Percentiles rank a stretch among this genome's conserved stretches.
These are phyloP conservation scores for Anthracocystis setariae DNA, from an alignment of 1,284 basidiomycete genomes.

Conservation along the genomic window DNA sequence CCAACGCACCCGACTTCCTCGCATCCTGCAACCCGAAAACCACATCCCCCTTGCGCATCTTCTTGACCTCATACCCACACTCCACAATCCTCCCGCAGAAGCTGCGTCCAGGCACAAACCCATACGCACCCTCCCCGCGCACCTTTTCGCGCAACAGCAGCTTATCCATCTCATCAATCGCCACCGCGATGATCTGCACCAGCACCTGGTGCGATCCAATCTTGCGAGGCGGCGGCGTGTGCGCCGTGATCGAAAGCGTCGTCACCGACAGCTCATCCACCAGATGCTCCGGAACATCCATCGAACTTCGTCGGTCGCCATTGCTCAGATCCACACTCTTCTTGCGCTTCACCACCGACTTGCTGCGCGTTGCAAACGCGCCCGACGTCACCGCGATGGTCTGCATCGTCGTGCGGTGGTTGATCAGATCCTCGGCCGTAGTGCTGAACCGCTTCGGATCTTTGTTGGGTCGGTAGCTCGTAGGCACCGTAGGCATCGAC, in stretches of 20 bases:
- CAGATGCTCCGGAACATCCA: slow-evolving; percentile 54
- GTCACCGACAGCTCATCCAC: slow-evolving; percentile 55
- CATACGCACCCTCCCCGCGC: slow-evolving; percentile 62
- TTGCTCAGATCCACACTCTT: slow-evolving; percentile 28
- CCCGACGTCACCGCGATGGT: slow-evolving; percentile 60
- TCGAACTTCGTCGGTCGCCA: slow-evolving; percentile 28
- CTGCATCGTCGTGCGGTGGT: slow-evolving; percentile 62
- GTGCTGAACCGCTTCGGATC: slow-evolving; percentile 51
- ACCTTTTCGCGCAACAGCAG: slow-evolving; percentile 65
- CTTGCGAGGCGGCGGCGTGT: slow-evolving; percentile 67
- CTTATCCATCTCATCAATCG: slow-evolving; percentile 68
- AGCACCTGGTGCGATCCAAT: slow-evolving; percentile 67
- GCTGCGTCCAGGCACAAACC: slow-evolving; percentile 69
- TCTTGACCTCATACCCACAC: slow-evolving; percentile 67
- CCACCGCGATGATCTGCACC: slow-evolving; percentile 68
- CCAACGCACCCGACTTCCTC: slow-evolving; percentile 68
- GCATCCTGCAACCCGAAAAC: slow-evolving; percentile 69
- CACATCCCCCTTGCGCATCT: slow-evolving; percentile 68
- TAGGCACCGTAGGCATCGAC: slow-evolving; percentile 49
- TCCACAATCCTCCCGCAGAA: slow-evolving; percentile 69
- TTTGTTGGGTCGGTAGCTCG: slow-evolving; percentile 53
- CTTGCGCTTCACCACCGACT: slow-evolving; percentile 39
- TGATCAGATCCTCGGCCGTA: slow-evolving; percentile 56
- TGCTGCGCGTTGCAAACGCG: slow-evolving; percentile 37
- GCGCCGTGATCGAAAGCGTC: slow-evolving; percentile 58